These are phyloP conservation scores for Grammothele lineata DNA, from an alignment of 768 basidiomycete species.

Conservation along the genomic window DNA sequence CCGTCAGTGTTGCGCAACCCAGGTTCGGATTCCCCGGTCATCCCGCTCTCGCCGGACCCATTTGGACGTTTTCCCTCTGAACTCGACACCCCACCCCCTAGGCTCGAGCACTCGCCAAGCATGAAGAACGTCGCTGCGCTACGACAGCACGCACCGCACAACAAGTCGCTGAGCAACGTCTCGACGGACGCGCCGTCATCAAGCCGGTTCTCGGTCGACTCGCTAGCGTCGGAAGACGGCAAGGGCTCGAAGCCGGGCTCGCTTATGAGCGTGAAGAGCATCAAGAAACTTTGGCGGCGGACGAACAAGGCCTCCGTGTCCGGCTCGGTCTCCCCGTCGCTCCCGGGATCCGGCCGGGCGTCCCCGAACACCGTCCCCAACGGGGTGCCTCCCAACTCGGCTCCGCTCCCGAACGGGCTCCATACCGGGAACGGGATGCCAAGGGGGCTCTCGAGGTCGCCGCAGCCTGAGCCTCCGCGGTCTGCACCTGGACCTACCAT, in stretches of 20 bases:
- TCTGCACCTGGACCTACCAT: constrained; percentile 31
- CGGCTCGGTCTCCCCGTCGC: constrained; percentile 5
- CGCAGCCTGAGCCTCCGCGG: constrained; percentile 18
- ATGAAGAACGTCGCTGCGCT: constrained; percentile 1
- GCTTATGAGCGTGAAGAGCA: constrained; percentile 67
- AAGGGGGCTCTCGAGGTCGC: constrained; percentile 11
- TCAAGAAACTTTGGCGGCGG: constrained; percentile 78
- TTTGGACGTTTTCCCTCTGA: constrained; percentile 68
- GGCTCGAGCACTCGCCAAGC: constrained; percentile 10
- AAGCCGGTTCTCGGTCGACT: constrained; percentile 62
- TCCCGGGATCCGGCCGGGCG: constrained; percentile 20
- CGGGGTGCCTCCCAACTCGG: constrained; percentile 10
- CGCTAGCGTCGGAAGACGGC: constrained; percentile 6
- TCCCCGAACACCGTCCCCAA: constrained; percentile 13
- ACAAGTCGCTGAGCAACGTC: constrained; percentile 4
- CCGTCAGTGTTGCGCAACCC: constrained; percentile 21
- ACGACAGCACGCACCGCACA: neutral
- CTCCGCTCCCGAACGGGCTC: constrained; percentile 12
- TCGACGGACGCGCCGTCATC: constrained; percentile 21
- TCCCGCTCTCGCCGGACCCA: constrained; percentile 82
- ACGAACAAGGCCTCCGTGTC: constrained; percentile 41
- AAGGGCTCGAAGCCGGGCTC: constrained; percentile 29
- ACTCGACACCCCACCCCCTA: constrained; percentile 3
- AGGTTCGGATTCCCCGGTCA: constrained; percentile 47
- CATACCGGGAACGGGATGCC: constrained; percentile 11